A percentile compares a stretch with the other conserved stretches of the same genome.
Evolutionary conservation across 1,284 basidiomycete genomes (phyloP).

Genomic region (Fomitopsis pinicola): DNA sequence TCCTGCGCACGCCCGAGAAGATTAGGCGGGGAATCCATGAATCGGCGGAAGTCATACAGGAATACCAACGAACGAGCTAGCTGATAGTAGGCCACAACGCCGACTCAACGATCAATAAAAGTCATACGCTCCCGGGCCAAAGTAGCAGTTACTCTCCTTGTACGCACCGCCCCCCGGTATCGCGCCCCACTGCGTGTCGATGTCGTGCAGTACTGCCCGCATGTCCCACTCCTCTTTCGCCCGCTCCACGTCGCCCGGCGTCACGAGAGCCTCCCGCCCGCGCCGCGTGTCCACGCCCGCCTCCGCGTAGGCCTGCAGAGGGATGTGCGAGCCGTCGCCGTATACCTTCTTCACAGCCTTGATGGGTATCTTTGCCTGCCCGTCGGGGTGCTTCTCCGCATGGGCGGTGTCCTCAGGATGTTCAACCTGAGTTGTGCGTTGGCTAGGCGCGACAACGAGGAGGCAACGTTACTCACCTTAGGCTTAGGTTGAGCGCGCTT

Average conservation of each 20-base stretch:
- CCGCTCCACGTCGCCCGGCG: neutral
- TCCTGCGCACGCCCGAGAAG: too few species aligned
- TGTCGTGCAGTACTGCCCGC: conserved; percentile 1
- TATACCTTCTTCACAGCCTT: conserved; percentile 5
- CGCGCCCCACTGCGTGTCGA: conserved; percentile 8
- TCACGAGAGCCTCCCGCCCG: conserved; percentile 1
- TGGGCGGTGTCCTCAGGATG: neutral
- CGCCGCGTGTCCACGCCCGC: neutral
- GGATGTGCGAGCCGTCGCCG: neutral
- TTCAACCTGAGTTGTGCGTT: too few species aligned
- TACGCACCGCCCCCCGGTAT: conserved; percentile 4
- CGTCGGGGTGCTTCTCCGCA: conserved; percentile 2
- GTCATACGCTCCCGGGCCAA: neutral
- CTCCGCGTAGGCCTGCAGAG: neutral
- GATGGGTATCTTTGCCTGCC: conserved; percentile 3
- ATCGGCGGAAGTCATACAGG: too few species aligned
- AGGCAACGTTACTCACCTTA: too few species aligned
- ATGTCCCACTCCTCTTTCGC: conserved; percentile 2
- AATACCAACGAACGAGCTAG: too few species aligned
- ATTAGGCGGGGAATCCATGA: too few species aligned
- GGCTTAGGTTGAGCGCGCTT: too few species aligned
- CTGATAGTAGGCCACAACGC: too few species aligned
- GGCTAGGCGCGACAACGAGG: neutral
- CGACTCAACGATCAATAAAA: neutral
- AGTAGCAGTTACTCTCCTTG: neutral